These are phyloP conservation scores for Diplodia sapinea DNA, from an alignment of 2,329 filamentous ascomycete species.

Conservation along the genomic window DNA sequence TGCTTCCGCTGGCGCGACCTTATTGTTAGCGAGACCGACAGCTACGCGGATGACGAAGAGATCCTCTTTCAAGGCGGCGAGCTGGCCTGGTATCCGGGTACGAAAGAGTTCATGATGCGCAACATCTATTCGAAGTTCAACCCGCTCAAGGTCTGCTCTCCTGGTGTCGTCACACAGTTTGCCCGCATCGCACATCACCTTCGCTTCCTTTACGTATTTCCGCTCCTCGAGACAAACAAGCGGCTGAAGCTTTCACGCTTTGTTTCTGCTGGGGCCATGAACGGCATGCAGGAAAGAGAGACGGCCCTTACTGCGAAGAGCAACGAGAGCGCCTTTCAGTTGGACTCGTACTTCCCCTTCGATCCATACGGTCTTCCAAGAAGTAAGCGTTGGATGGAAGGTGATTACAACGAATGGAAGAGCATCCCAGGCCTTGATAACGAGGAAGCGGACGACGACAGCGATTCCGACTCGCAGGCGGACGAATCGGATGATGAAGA, in stretches of 20 bases:
- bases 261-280: conserved; percentile 58
- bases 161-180: conserved; percentile 88
- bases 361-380: conserved; percentile 91
- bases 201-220: conserved; percentile 86
- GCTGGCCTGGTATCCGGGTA: conserved; percentile 75
- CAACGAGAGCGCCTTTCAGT: conserved; percentile 79
- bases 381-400: conserved; percentile 86
- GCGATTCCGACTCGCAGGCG: conserved; percentile 41
- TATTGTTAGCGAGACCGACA: conserved; percentile 61
- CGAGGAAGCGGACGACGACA: conserved; percentile 49
- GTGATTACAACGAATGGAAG: conserved; percentile 51
- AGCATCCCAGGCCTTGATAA: conserved; percentile 46
- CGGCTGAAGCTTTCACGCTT: conserved; percentile 78
- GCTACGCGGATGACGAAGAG: conserved; percentile 55
- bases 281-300: conserved; percentile 57
- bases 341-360: conserved; percentile 96
- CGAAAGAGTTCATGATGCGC: conserved; percentile 74
- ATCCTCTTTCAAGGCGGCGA: conserved; percentile 72
- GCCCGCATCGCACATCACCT: conserved; percentile 85
- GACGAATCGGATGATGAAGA: conserved; percentile 38
- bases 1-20: conserved; percentile 98
- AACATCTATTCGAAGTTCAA: conserved; percentile 91
- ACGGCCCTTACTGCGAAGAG: conserved; percentile 59
- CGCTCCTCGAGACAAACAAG: conserved; percentile 90
- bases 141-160: conserved; percentile 92